Evolutionary conservation across 257 asterid species (phyloP).

Genomic region (Rehmannia glutinosa): DNA sequence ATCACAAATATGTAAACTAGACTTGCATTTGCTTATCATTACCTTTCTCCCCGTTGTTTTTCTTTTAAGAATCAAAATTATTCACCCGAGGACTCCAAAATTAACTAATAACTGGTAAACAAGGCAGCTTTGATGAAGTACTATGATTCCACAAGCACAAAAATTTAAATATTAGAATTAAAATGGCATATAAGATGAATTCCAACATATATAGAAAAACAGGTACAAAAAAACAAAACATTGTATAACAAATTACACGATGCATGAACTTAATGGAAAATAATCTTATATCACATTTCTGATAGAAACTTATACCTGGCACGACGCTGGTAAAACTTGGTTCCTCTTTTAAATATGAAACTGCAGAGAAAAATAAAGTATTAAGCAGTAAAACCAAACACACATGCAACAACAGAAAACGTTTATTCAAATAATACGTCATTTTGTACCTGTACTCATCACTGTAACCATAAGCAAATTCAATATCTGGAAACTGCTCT

Average conservation of each 20-base stretch:
- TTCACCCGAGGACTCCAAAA: background rate
- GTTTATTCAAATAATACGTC: background rate
- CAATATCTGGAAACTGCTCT: constrained; percentile 76
- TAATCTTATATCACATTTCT: too few relatives aligned
- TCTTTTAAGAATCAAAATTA: background rate
- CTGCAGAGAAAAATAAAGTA: constrained; percentile 31
- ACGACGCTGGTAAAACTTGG: constrained; percentile 81
- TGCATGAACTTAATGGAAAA: too few relatives aligned
- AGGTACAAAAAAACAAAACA: background rate
- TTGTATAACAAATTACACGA: background rate
- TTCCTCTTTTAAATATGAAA: constrained; percentile 63
- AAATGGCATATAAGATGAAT: background rate
- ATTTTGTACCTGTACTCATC: constrained; percentile 65
- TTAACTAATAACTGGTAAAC: background rate
- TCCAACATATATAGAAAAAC: background rate
- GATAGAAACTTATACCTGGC: constrained; percentile 45
- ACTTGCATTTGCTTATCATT: background rate
- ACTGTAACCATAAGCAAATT: constrained; percentile 60
- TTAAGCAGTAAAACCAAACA: background rate
- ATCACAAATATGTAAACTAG: background rate
- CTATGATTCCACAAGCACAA: background rate
- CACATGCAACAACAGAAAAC: background rate
- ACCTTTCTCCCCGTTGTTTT: background rate
- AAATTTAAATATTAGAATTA: background rate
- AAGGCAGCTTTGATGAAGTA: background rate